phyloP scores from a whole-genome alignment of 345 rosid genomes.

The Excoecaria agallocha region DNA sequence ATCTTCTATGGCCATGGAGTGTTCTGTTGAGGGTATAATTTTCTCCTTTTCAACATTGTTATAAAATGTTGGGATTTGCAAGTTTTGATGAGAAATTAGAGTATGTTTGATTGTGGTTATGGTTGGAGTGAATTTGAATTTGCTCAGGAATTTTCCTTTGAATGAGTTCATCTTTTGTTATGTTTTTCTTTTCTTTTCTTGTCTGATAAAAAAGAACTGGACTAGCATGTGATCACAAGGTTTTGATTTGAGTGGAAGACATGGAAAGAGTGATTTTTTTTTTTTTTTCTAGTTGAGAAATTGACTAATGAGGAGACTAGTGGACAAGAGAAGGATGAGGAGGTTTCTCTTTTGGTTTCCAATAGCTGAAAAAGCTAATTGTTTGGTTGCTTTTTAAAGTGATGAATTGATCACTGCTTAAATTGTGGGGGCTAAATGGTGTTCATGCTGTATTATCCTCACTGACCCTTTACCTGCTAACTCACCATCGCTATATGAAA shows the following conservation, averaged over 20 bases:
- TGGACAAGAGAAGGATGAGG: slow-evolving; percentile 10
- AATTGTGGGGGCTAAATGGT: slow-evolving; percentile 27
- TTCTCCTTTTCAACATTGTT: slow-evolving; percentile 17
- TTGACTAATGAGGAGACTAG: slow-evolving; percentile 14
- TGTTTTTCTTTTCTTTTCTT: slow-evolving; percentile 7
- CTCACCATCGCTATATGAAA: too few species aligned
- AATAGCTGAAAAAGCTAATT: slow-evolving; percentile 23
- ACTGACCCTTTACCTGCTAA: slow-evolving; percentile 19
- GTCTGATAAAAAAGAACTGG: slow-evolving; percentile 8
- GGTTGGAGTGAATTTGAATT: slow-evolving; percentile 47
- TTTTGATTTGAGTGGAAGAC: background rate
- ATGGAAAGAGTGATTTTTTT: background rate
- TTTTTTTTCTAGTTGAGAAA: background rate
- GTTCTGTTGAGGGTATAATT: slow-evolving; percentile 2
- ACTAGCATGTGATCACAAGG: slow-evolving; percentile 3
- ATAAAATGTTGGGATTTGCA: slow-evolving; percentile 21
- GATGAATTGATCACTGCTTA: slow-evolving; percentile 25
- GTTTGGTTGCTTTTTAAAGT: slow-evolving; percentile 36
- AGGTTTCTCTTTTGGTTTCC: slow-evolving; percentile 29
- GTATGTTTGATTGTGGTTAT: slow-evolving; percentile 44
- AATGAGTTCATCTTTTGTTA: slow-evolving; percentile 48
- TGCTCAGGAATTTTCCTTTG: slow-evolving; percentile 67
- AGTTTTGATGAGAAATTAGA: slow-evolving; percentile 30
- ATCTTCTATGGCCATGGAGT: background rate
- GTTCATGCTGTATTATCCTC: slow-evolving; percentile 19